A percentile compares a stretch with the other conserved stretches of the same genome.
These are phyloP conservation scores for Phalaenopsis hybrid DNA, from an alignment of 116 monocot species.

Conservation along the genomic window DNA sequence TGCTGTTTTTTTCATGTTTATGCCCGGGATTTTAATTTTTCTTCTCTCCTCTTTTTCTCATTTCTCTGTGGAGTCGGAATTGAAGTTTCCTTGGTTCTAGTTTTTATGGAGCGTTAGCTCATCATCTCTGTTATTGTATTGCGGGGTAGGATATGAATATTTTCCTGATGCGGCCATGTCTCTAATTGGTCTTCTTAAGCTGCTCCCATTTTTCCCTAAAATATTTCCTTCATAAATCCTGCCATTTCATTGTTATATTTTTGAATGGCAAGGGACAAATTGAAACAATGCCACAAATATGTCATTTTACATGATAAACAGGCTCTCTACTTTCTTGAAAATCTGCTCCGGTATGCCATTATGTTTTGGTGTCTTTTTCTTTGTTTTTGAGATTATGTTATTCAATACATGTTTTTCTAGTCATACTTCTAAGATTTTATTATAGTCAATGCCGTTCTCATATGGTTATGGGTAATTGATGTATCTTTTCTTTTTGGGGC, in stretches of 20 bases:
- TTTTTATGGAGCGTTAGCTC: not conserved
- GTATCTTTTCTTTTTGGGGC: not conserved
- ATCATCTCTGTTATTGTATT: no score
- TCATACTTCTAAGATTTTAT: not conserved
- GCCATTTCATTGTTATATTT: not conserved
- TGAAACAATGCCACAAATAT: not conserved
- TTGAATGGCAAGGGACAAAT: not conserved
- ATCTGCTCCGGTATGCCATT: not conserved
- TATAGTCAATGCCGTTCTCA: not conserved
- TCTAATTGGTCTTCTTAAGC: not conserved
- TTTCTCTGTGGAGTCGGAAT: not conserved
- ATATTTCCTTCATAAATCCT: not conserved
- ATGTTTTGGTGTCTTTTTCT: not conserved
- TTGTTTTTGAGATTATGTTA: not conserved
- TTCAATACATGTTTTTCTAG: not conserved
- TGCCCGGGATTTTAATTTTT: no score
- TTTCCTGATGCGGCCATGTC: no score
- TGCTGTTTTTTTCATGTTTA: no score
- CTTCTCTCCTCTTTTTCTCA: not conserved
- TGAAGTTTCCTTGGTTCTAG: not conserved
- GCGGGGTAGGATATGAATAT: no score
- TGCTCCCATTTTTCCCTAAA: not conserved
- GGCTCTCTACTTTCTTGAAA: not conserved
- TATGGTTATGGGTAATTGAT: not conserved
- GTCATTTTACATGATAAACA: not conserved